These are phyloP conservation scores for Plenodomus lindquistii DNA, from an alignment of 2,329 filamentous ascomycete species.

Conservation along the genomic window DNA sequence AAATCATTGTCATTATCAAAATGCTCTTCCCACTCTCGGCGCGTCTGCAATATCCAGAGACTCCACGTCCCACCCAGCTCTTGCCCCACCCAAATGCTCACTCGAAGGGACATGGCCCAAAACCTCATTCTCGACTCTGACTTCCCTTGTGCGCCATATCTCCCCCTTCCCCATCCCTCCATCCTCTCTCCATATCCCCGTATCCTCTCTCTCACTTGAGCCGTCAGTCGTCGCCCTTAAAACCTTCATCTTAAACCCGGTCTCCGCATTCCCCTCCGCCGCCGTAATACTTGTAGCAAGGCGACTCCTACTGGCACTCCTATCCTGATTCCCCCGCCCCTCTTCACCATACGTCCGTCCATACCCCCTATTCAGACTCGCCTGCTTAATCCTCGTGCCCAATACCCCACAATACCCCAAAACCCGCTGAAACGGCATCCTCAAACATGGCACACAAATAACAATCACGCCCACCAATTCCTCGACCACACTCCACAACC, in stretches of 20 bases:
- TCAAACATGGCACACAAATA: conserved; percentile 27
- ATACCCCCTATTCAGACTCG: conserved; percentile 7
- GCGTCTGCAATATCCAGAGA: conserved; percentile 1
- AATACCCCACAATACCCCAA: conserved; percentile 14
- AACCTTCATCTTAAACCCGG: conserved; percentile 6
- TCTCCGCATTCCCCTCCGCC: background rate
- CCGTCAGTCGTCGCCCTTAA: conserved; percentile 1
- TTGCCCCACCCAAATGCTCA: conserved; percentile 3
- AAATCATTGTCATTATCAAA: no score
- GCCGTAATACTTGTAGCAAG: background rate
- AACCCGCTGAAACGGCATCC: conserved; percentile 18
- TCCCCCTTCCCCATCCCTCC: conserved; percentile 1
- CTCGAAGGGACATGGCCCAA: conserved; percentile 8
- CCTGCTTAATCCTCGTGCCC: conserved; percentile 4
- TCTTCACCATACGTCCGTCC: conserved; percentile 3
- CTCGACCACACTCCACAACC: conserved; percentile 29
- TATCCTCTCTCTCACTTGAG: conserved; percentile 6
- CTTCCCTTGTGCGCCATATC: conserved; percentile 19
- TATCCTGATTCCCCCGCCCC: background rate
- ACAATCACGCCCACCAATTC: conserved; percentile 26
- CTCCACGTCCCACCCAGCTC: conserved; percentile 8
- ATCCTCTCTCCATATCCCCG: conserved; percentile 4
- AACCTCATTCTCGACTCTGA: conserved; percentile 9
- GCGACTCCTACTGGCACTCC: conserved; percentile 6
- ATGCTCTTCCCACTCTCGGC: background rate